These are phyloP conservation scores for Podospora fimiseda DNA, from an alignment of 495 filamentous ascomycete genomes.

Conservation along the genomic window DNA sequence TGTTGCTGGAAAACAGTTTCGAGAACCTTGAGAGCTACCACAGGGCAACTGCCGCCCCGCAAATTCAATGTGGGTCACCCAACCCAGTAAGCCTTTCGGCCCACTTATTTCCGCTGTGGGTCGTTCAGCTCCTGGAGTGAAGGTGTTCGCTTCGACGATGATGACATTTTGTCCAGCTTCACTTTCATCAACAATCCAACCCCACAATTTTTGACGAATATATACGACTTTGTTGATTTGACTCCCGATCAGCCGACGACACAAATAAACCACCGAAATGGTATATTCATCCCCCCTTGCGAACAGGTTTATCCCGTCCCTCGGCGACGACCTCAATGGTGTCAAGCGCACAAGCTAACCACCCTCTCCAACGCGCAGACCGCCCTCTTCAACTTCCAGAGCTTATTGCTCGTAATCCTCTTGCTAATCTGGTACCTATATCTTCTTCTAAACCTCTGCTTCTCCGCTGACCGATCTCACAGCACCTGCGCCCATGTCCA, in stretches of 20 bases:
- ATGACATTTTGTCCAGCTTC: conserved; percentile 1
- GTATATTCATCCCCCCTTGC: conserved; percentile 3
- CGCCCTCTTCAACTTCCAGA: conserved; percentile 97
- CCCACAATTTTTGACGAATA: too few relatives aligned
- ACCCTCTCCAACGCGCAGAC: conserved; percentile 48
- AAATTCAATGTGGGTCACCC: not conserved
- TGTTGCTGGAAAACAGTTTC: too few relatives aligned
- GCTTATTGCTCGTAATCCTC: conserved; percentile 84
- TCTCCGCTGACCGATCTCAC: not conserved
- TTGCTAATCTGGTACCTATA: conserved; percentile 78
- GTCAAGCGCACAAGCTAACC: conserved; percentile 27
- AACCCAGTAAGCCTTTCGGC: not conserved
- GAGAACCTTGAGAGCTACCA: too few relatives aligned
- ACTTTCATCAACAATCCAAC: too few relatives aligned
- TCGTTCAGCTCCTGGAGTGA: not conserved
- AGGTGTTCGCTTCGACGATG: not conserved
- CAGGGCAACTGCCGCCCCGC: too few relatives aligned
- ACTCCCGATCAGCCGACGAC: not conserved
- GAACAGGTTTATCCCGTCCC: not conserved
- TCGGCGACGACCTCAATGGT: not conserved
- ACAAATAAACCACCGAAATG: conserved; percentile 11
- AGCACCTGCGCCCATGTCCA: conserved; percentile 84
- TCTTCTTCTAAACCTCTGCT: too few relatives aligned
- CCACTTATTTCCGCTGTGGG: not conserved
- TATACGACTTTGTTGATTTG: not conserved